Evolutionary conservation across 768 basidiomycete species (phyloP), one percentile per base, ranked within the genome.

Genomic region (Cystofilobasidium macerans): DNA sequence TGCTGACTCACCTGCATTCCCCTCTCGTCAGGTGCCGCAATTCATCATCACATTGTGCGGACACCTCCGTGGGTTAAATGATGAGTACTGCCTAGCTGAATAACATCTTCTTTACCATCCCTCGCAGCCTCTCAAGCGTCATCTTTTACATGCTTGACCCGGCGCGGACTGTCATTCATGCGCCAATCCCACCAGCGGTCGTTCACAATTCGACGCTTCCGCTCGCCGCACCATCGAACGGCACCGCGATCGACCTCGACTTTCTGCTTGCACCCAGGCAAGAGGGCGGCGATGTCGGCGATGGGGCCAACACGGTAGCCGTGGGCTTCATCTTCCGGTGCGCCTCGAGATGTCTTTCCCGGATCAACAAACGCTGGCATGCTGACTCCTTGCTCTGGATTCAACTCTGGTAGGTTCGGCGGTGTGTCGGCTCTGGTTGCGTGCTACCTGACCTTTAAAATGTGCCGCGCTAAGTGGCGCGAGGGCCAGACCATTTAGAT

Each of bases 141-240:
- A 81, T 97, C 54, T 95, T 98, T 72, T 88, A 87, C 20, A 76
- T 95, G 6, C 80, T 91, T 68, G 92, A 94, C 67, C 85, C 87
- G 6, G 71, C 70, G 3, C 66, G 71, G 33, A 54, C 69, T 9
- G n/a, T 74, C 12, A 69, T 74, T 36, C 70, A 69, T 68, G 16
- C 69, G 64, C 58, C 60, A 18, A 57, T 70, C 26, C 73, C 71
- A 2, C 36, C 35, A 2, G 61, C 56, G 42, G 12, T 57, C 28
- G 35, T 53, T 20, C n/a, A 40, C 30, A 22, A 43, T 36, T 53
- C 56, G 4, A 61, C 43, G 5, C n/a, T n/a, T 20, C 24, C 24
- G 30, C 59, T 16, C 40, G 35, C 35, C 26, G 0, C 36, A 7
- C 48, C 26, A 26, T 32, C 36, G 20, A 43, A 51, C 33, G 28